phyloP scores from a whole-genome alignment of 495 filamentous ascomycete genomes.

The Recurvomyces mirabilis region DNA sequence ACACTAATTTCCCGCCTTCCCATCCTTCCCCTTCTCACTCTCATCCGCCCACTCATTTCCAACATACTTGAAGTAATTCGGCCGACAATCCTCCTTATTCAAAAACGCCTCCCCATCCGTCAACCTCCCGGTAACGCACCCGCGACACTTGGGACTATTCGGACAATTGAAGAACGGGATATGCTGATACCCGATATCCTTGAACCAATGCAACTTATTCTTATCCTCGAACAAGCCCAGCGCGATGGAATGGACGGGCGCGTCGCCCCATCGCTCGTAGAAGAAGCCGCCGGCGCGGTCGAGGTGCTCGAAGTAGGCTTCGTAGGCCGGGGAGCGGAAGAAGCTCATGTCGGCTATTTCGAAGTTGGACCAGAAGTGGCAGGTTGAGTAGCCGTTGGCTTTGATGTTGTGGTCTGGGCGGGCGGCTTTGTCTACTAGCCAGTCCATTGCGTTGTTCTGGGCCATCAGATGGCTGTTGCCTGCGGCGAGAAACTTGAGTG shows the following conservation, averaged over 20 bases:
- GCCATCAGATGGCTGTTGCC: slow-evolving; percentile 67
- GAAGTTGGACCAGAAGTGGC: slow-evolving; percentile 99
- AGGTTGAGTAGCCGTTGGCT: slow-evolving; percentile 93
- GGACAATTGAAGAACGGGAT: slow-evolving; percentile 99
- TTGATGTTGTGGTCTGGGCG: slow-evolving; percentile 68
- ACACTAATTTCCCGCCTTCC: no score
- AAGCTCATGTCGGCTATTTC: slow-evolving; percentile 94
- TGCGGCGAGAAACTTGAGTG: slow-evolving; percentile 70
- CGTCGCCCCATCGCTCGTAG: slow-evolving; percentile 98
- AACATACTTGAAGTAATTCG: slow-evolving; percentile 92
- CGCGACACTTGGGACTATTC: slow-evolving; percentile 85
- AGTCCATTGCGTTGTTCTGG: slow-evolving; percentile 72
- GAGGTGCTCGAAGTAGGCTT: slow-evolving; percentile 92
- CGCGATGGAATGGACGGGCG: slow-evolving; percentile 93
- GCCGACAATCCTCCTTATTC: slow-evolving; percentile 84
- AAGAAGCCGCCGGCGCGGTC: slow-evolving; percentile 95
- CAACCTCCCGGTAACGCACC: slow-evolving; percentile 73
- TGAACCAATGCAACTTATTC: slow-evolving; percentile 96
- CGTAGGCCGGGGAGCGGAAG: slow-evolving; percentile 83
- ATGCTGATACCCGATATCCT: slow-evolving; percentile 97
- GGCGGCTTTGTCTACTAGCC: slow-evolving; percentile 67
- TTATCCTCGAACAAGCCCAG: slow-evolving; percentile 85
- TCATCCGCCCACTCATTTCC: slow-evolving; percentile 53
- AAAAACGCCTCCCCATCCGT: slow-evolving; percentile 79
- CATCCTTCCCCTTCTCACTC: no score